phyloP scores from a whole-genome alignment of 2,329 filamentous ascomycete genomes.

The Helicocarpus griseus region DNA sequence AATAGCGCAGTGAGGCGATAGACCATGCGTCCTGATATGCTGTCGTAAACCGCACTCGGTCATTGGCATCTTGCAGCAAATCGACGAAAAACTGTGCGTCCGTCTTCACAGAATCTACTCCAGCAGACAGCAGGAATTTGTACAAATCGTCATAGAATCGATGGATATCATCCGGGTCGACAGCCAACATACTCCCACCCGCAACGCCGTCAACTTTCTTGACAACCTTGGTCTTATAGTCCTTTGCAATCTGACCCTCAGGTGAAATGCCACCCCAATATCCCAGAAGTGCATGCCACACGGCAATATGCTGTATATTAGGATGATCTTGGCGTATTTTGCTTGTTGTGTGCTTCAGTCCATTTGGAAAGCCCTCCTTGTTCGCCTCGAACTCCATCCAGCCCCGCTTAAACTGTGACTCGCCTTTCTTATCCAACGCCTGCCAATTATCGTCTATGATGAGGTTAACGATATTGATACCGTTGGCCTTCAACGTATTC shows the following conservation, averaged over 20 bases:
- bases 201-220: conserved; percentile 44
- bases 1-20: conserved; percentile 65
- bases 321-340: conserved; percentile 61
- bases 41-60: conserved; percentile 61
- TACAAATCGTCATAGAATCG: conserved; percentile 91
- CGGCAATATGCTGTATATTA: conserved; percentile 71
- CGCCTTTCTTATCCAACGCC: conserved; percentile 51
- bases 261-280: conserved; percentile 89
- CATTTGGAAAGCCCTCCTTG: conserved; percentile 64
- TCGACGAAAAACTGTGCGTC: conserved; percentile 90
- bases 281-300: conserved; percentile 83
- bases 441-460: conserved; percentile 99
- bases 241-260: conserved; percentile 60
- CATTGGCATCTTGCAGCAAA: conserved; percentile 56
- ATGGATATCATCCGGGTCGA: conserved; percentile 63
- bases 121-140: conserved; percentile 60
- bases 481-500: conserved; percentile 56
- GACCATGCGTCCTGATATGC: conserved; percentile 82
- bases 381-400: conserved; percentile 87
- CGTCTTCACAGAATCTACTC: conserved; percentile 82
- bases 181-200: conserved; percentile 59
- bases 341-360: conserved; percentile 61
- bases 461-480: conserved; percentile 70
- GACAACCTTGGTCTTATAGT: conserved; percentile 63
- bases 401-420: conserved; percentile 42